Evolutionary conservation across 805 yeast genomes (phyloP).

Genomic region (Cyberlindnera petersonii): DNA sequence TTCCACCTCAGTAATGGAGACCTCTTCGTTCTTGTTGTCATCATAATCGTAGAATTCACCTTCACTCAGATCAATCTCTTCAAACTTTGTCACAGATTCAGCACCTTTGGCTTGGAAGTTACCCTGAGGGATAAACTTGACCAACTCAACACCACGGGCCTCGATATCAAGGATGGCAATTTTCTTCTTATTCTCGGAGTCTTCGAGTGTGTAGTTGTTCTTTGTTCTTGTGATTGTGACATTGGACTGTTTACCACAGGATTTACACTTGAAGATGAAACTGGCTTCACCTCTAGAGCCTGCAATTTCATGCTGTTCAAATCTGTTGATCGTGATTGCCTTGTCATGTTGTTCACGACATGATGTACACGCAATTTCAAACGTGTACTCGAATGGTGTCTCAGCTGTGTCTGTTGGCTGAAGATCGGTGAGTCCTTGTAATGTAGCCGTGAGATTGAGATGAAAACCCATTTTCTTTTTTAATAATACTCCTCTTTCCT

Average conservation of each 20-base stretch:
- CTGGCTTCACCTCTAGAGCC: constrained; percentile 83
- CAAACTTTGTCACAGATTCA: constrained; percentile 48
- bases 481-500: too few relatives aligned
- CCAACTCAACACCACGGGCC: constrained; percentile 77
- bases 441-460: constrained; percentile 33
- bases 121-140: constrained; percentile 66
- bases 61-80: constrained; percentile 67
- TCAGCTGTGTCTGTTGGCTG: constrained; percentile 56
- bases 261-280: constrained; percentile 71
- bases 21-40: constrained; percentile 76
- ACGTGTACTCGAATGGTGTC: constrained; percentile 70
- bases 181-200: constrained; percentile 35
- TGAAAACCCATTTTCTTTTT: constrained; percentile 20
- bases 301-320: constrained; percentile 58
- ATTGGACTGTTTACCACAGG: constrained; percentile 41
- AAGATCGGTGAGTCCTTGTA: constrained; percentile 38
- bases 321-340: constrained; percentile 61
- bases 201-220: constrained; percentile 17
- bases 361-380: constrained; percentile 67
- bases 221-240: constrained; percentile 26
- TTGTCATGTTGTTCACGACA: constrained; percentile 80
- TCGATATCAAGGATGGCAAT: constrained; percentile 66
- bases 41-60: constrained; percentile 96
- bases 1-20: constrained; percentile 66
- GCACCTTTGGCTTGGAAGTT: constrained; percentile 52